These are phyloP conservation scores for Aspergillus fumigatus DNA, from an alignment of 2,329 filamentous ascomycete genomes.

Conservation along the genomic window DNA sequence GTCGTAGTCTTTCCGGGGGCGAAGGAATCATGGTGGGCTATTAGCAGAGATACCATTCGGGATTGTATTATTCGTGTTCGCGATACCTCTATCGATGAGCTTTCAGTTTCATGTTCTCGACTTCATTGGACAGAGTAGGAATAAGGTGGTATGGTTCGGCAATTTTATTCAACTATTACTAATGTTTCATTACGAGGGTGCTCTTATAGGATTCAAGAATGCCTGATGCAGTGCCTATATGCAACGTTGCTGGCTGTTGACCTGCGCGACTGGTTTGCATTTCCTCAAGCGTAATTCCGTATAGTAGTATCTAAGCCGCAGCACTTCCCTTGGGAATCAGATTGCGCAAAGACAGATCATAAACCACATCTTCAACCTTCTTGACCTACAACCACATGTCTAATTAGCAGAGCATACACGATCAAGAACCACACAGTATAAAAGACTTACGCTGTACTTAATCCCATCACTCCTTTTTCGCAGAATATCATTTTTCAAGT, in stretches of 20 bases:
- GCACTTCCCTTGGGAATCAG: conserved; percentile 56
- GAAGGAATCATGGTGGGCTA: conserved; percentile 1
- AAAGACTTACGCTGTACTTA: conserved; percentile 68
- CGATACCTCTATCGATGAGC: not conserved
- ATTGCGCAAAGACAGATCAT: conserved; percentile 85
- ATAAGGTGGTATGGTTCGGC: no score
- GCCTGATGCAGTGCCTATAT: no score
- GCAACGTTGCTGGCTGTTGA: not conserved
- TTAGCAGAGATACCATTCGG: conserved; percentile 5
- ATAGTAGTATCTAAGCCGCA: conserved; percentile 9
- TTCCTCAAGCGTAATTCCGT: not conserved
- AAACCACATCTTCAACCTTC: conserved; percentile 96
- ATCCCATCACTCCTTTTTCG: conserved; percentile 85
- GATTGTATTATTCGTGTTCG: conserved; percentile 2
- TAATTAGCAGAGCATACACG: conserved; percentile 2
- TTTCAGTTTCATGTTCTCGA: not conserved
- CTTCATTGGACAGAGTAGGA: no score
- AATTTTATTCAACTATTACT: no score
- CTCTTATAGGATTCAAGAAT: no score
- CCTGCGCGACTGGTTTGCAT: not conserved
- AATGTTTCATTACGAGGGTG: no score
- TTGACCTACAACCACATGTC: conserved; percentile 58
- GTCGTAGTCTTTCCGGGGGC: conserved; percentile 8
- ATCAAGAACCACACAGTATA: not conserved
- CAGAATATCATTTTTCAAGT: conserved; percentile 92